phyloP scores from a whole-genome alignment of 2,329 filamentous ascomycete genomes.

The Fusarium longipes region DNA sequence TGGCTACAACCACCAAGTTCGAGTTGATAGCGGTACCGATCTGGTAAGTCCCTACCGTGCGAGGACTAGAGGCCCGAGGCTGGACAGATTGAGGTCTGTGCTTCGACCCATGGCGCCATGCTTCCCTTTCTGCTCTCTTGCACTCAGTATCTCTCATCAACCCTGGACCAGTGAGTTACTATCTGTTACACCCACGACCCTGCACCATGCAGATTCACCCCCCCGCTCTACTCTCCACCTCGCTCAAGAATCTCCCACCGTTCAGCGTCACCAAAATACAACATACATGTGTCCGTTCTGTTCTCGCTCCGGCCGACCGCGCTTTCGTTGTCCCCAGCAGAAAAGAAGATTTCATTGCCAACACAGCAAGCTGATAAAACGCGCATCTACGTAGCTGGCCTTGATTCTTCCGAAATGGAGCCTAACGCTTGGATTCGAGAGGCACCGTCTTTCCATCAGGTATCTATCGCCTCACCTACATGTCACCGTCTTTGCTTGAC shows the following conservation, averaged over 20 bases:
- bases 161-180: slow-evolving; percentile 16
- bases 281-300: slow-evolving; percentile 25
- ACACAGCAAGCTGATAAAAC: slow-evolving; percentile 28
- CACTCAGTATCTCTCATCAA: slow-evolving; percentile 14
- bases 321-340: slow-evolving; percentile 33
- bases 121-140: slow-evolving; percentile 11
- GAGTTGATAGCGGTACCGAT: slow-evolving; percentile 23
- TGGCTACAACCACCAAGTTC: neutral
- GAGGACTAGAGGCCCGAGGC: slow-evolving; percentile 2
- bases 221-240: slow-evolving; percentile 25
- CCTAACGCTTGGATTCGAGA: slow-evolving; percentile 13
- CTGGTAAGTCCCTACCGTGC: slow-evolving; percentile 27
- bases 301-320: slow-evolving; percentile 20
- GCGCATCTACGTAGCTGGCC: slow-evolving; percentile 7
- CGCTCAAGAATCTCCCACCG: slow-evolving; percentile 18
- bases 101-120: slow-evolving; percentile 33
- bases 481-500: slow-evolving; percentile 25
- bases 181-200: slow-evolving; percentile 14
- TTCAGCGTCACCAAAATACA: slow-evolving; percentile 29
- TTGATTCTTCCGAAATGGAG: neutral
- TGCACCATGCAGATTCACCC: slow-evolving; percentile 8
- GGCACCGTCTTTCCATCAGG: slow-evolving; percentile 16
- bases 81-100: slow-evolving; percentile 12
- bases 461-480: slow-evolving; percentile 14
- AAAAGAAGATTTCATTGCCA: slow-evolving; percentile 18